Evolutionary conservation across 441 rosid species (phyloP).

Genomic region (Hypseocharis bilobata): DNA sequence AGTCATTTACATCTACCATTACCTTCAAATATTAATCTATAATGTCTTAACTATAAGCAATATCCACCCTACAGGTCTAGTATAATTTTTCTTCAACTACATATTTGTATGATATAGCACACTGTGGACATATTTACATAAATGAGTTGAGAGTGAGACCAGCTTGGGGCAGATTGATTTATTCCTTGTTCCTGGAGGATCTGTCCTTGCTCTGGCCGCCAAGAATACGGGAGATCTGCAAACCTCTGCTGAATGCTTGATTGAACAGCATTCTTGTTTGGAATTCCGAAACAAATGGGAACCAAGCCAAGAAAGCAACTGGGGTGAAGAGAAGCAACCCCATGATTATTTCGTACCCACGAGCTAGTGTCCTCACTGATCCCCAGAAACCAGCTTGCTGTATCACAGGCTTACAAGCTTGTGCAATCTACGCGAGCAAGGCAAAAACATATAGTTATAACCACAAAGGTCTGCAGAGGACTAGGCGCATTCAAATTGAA

Average conservation of each 20-base stretch:
- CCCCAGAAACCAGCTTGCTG: conserved; percentile 81
- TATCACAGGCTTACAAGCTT: conserved; percentile 53
- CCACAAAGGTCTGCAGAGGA: too few relatives aligned
- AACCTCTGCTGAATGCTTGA: conserved; percentile 98
- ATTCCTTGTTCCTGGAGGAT: conserved; percentile 5
- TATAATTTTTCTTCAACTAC: too few relatives aligned
- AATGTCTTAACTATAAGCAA: too few relatives aligned
- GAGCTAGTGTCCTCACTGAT: conserved; percentile 71
- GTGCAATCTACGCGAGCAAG: conserved; percentile 51
- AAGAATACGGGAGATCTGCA: conserved; percentile 86
- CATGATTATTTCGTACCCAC: conserved; percentile 89
- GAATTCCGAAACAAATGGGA: conserved; percentile 86
- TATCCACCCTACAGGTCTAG: too few relatives aligned
- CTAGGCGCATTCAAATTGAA: too few relatives aligned
- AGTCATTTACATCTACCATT: too few relatives aligned
- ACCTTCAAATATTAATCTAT: too few relatives aligned
- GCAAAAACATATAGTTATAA: too few relatives aligned
- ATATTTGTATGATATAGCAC: too few relatives aligned
- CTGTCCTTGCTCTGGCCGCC: conserved; percentile 79
- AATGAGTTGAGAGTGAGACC: not conserved
- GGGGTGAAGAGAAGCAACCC: conserved; percentile 62
- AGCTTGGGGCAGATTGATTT: too few relatives aligned
- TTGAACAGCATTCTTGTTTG: conserved; percentile 87
- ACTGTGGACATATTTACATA: too few relatives aligned
- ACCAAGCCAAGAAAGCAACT: conserved; percentile 77